Percentiles rank a stretch among this genome's conserved stretches.
Evolutionary conservation across 306 rosid genomes (phyloP).

Genomic region (Amphicarpaea edgeworthii): DNA sequence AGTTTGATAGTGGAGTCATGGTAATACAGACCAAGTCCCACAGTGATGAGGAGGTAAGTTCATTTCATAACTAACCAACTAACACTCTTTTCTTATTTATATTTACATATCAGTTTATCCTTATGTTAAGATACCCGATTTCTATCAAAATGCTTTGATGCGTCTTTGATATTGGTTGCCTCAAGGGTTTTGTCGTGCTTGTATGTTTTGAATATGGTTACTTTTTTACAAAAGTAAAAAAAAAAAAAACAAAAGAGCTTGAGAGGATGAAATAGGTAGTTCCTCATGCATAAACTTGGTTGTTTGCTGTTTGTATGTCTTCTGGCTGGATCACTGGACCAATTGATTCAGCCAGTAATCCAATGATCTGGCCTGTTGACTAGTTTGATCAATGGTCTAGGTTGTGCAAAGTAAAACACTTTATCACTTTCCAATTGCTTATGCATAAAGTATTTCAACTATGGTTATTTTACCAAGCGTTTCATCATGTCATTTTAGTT

Average conservation of each 20-base stretch:
- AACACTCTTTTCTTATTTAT: background rate
- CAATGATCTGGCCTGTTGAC: slow-evolving; percentile 10
- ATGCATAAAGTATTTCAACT: background rate
- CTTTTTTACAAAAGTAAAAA: background rate
- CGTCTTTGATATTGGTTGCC: background rate
- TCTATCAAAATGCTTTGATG: background rate
- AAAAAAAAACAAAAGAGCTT: background rate
- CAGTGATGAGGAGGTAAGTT: slow-evolving; percentile 87
- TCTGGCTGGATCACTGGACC: slow-evolving; percentile 6
- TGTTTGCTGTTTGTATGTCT: background rate
- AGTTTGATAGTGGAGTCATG: slow-evolving; percentile 99
- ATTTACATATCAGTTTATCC: background rate
- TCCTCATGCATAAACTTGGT: slow-evolving; percentile 1
- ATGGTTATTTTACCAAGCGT: slow-evolving; percentile 8
- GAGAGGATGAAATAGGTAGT: slow-evolving; percentile 9
- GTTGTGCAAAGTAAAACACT: background rate
- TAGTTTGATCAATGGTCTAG: slow-evolving; percentile 17
- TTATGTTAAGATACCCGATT: background rate
- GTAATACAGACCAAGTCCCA: slow-evolving; percentile 93
- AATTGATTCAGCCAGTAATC: background rate
- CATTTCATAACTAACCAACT: background rate
- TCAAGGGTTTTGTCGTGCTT: background rate
- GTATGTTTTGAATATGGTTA: slow-evolving; percentile 9
- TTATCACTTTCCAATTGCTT: slow-evolving; percentile 7
- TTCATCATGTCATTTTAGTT: slow-evolving; percentile 1